Conservation (phyloP, 2,329 filamentous ascomycete genomes). For the Penicillium vulpinum region DNA sequence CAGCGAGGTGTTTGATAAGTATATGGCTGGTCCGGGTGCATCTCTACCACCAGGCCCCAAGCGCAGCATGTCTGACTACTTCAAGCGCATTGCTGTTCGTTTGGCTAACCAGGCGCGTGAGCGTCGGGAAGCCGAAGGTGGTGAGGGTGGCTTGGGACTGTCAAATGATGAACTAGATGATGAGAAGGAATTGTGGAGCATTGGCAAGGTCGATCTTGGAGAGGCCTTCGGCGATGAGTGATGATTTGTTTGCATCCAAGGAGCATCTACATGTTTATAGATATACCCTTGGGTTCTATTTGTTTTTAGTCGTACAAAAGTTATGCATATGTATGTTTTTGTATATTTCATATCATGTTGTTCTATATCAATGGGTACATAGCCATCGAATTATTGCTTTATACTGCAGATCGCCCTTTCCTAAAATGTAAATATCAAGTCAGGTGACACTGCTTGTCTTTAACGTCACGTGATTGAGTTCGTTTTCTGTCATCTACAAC, state of each 20-base stretch:
- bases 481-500: neutral
- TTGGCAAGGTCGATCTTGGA: conserved; percentile 82
- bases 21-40: conserved; percentile 68
- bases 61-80: conserved; percentile 94
- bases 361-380: neutral
- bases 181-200: conserved; percentile 92
- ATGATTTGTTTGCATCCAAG: conserved; percentile 22
- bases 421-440: neutral
- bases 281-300: conserved; percentile 27
- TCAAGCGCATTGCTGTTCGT: conserved; percentile 85
- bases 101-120: conserved; percentile 86
- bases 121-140: conserved; percentile 86
- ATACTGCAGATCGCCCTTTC: conserved; percentile 5
- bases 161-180: conserved; percentile 92
- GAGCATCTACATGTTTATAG: conserved; percentile 26
- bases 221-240: conserved; percentile 46
- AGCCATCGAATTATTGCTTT: neutral
- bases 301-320: conserved; percentile 24
- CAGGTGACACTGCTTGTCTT: conserved; percentile 5
- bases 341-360: conserved; percentile 9
- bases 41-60: conserved; percentile 71
- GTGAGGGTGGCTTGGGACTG: conserved; percentile 78
- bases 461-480: neutral
- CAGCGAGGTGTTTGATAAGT: conserved; percentile 83
- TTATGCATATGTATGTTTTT: conserved; percentile 10